A percentile compares a stretch with the other conserved stretches of the same genome.
phyloP scores from a whole-genome alignment of 495 filamentous ascomycete species.

The Penicillium goetzii region DNA sequence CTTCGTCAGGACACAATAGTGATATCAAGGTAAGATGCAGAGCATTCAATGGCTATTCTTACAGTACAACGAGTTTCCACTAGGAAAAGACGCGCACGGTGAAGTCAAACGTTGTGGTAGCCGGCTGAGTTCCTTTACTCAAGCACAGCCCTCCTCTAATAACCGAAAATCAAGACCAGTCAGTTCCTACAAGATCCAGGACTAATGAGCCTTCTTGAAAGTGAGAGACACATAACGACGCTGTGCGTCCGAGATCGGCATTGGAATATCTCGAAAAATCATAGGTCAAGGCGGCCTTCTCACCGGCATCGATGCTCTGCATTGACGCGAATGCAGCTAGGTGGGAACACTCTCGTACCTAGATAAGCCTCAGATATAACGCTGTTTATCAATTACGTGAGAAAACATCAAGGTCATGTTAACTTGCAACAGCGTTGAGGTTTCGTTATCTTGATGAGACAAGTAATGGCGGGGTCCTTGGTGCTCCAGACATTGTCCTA shows the following conservation, averaged over 20 bases:
- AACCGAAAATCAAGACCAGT: neutral
- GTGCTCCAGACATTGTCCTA: conserved; percentile 6
- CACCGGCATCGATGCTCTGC: neutral
- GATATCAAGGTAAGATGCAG: neutral
- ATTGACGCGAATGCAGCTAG: neutral
- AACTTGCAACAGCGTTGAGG: neutral
- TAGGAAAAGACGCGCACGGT: neutral
- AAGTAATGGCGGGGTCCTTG: neutral
- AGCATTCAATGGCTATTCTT: neutral
- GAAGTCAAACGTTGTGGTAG: neutral
- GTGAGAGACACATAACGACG: neutral
- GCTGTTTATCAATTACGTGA: neutral
- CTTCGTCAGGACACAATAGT: too few relatives aligned
- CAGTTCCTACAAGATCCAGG: neutral
- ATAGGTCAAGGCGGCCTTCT: neutral
- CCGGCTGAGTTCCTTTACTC: neutral
- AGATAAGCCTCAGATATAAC: neutral
- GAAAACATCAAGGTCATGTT: neutral
- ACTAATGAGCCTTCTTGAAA: neutral
- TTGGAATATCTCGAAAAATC: neutral
- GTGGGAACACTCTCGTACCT: neutral
- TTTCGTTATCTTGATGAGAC: neutral
- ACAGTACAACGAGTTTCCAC: neutral
- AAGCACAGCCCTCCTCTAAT: neutral
- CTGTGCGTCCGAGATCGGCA: neutral